Base-by-base conservation (phyloP, 176 grass and related monocot species). In the Coix lacrymajobi region DNA sequence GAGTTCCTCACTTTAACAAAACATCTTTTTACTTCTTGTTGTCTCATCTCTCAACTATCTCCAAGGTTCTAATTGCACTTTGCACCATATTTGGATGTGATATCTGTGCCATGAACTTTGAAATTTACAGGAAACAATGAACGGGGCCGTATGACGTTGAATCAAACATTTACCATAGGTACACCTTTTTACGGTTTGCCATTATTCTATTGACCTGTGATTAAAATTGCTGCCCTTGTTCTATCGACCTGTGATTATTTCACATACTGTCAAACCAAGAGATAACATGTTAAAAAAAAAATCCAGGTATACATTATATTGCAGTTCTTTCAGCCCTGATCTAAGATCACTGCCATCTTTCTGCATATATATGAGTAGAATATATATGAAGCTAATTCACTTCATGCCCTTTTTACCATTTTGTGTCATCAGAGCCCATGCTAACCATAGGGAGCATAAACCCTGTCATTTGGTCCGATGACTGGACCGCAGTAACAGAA, bases 91-190 rank as follows among this genome's bases (percentile, higher is more conserved):
- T 28, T 8, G 54, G n/a, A 14, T 72, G 60, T 60, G 72, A 71
- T 73, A 41, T 29, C 16, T 19, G 11, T 81, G 70, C 38, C 40
- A n/a, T 79, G 62, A 26, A 78, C 43, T 65, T 28, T 30, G n/a
- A 75, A 80, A 81, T 86, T 93, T 91, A 16, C 90, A 98, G 92
- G 96, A 88, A 98, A 98, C 80, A 95, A 76, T 76, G 92, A 98
- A 82, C 51, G 66, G 33, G 90, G 92, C 5, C 85, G 76, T 75
- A 98, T 98, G 90, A 29, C 86, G 33, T 81, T 95, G 87, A 88
- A 90, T 73, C 96, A 98, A 83, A 98, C 96, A 82, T 98, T 98
- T 86, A 98, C 96, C 58, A 98, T 98, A 91, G 96, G 96, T 98
- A 93, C 73, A 39, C 72, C 31, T 78, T 78, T 56, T 16, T 15